phyloP scores from a whole-genome alignment of 1,284 basidiomycete species.

The Cutaneotrichosporon sp. region DNA sequence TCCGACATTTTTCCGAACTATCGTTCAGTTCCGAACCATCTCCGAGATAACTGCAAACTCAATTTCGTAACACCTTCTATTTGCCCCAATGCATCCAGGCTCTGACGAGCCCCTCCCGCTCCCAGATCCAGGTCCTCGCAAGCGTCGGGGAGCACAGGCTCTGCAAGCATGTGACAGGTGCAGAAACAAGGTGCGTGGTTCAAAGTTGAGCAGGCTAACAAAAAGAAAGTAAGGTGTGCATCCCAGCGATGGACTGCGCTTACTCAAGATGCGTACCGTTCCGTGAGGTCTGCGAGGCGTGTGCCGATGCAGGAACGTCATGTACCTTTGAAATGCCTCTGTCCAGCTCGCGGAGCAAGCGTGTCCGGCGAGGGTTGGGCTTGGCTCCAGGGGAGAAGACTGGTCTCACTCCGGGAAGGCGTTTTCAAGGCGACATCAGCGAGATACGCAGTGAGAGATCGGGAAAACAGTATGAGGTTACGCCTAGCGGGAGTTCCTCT shows the following conservation, averaged over 20 bases:
- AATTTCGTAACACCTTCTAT: no score
- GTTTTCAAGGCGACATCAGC: no score
- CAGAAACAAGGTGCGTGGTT: slow-evolving; percentile 22
- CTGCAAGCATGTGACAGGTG: slow-evolving; percentile 32
- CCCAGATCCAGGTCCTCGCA: neutral
- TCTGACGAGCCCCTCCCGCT: no score
- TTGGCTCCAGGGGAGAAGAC: neutral
- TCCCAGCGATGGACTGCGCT: no score
- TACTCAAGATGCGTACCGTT: neutral
- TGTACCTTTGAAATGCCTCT: slow-evolving; percentile 30
- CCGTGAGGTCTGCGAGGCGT: slow-evolving; percentile 19
- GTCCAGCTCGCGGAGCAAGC: slow-evolving; percentile 27
- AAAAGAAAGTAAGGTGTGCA: slow-evolving; percentile 12
- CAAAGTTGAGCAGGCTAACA: neutral
- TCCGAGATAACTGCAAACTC: no score
- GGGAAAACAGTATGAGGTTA: no score
- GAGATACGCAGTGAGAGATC: no score
- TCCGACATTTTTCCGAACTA: no score
- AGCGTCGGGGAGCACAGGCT: neutral
- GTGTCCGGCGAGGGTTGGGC: slow-evolving; percentile 20
- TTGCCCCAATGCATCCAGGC: no score
- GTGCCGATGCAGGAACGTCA: slow-evolving; percentile 10
- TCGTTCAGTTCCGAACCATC: no score
- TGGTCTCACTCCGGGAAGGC: no score
- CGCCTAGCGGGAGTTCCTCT: no score